Base-by-base conservation (phyloP, 148 eudicot genomes). In the Fagopyrum homotropicum region DNA sequence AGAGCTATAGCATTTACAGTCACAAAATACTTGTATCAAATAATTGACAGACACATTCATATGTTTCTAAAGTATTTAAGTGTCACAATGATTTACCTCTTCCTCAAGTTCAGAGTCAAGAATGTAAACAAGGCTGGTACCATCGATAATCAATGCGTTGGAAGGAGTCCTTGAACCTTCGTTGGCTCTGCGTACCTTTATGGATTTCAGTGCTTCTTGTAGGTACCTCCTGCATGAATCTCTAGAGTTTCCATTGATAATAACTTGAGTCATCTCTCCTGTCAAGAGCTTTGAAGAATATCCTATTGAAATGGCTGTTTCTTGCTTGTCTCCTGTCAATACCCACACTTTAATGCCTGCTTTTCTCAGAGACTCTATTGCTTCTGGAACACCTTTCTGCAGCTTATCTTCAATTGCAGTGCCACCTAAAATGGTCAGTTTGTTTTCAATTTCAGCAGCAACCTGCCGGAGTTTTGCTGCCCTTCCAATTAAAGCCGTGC, bases 291-390 rank as follows among this genome's bases (percentile, higher is more conserved):
- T 96, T 16, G 97, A 96, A 75, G 99, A 96, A 76, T 89, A 88
- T 40, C 99, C 99, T 79, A 96, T 96, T 73, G 99, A 96, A 74
- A 96, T 88, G 11, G 99, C 99, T 50, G 99, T 96, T 85, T 96
- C 97, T 87, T 96, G 99, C 84, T 96, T 96, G 79, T 96, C 99
- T 73, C 99, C 99, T 5, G 99, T 96, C 79, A 96, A 84, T 75
- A 96, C 93, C 99, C 99, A 96, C 26, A 96, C 98, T 78, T 96
- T 92, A 46, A 96, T 89, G 69, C 91, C 97, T 8, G 99, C 99
- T 48, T 80, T 81, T 84, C 98, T 85, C 69, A 96, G 78, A 78
- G 99, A 83, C 71, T 92, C 98, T 73, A 96, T 90, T 7, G 99
- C 97, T 83, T 92, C 99, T 12, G 99, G 99, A 29, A 96, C 99